Evolutionary conservation across 345 rosid genomes (phyloP).

Genomic region (Nasturtium officinale): DNA sequence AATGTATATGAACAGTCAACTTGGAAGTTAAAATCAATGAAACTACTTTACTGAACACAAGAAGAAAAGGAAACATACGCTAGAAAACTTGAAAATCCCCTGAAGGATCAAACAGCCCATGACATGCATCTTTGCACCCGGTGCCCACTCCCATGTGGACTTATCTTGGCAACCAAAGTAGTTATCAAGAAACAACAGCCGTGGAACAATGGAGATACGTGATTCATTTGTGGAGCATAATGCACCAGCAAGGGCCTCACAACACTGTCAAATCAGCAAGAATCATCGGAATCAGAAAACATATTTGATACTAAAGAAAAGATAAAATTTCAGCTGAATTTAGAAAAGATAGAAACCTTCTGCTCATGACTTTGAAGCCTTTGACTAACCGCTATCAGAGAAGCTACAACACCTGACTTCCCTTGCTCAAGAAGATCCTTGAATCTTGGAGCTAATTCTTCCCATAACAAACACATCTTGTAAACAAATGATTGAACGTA

Average conservation of each 20-base stretch:
- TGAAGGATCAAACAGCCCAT: slow-evolving; percentile 94
- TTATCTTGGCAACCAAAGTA: slow-evolving; percentile 65
- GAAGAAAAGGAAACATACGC: slow-evolving; percentile 57
- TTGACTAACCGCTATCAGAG: slow-evolving; percentile 70
- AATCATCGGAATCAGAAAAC: not conserved
- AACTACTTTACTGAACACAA: not conserved
- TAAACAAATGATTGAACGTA: slow-evolving; percentile 33
- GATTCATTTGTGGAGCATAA: slow-evolving; percentile 60
- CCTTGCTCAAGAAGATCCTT: slow-evolving; percentile 86
- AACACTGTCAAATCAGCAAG: slow-evolving; percentile 61
- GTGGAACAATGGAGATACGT: slow-evolving; percentile 61
- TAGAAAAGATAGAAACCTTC: slow-evolving; percentile 53
- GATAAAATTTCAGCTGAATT: not conserved
- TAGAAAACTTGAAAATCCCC: slow-evolving; percentile 70
- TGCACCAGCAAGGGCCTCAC: slow-evolving; percentile 78
- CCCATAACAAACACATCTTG: slow-evolving; percentile 77
- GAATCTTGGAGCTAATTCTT: slow-evolving; percentile 76
- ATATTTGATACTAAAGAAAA: not conserved
- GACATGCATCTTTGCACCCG: slow-evolving; percentile 69
- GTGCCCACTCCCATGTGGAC: slow-evolving; percentile 79
- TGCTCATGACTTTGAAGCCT: slow-evolving; percentile 67
- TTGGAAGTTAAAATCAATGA: slow-evolving; percentile 11
- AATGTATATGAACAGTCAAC: slow-evolving; percentile 20
- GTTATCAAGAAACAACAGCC: slow-evolving; percentile 78
- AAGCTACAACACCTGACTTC: slow-evolving; percentile 84